Conservation (phyloP, 2,329 filamentous ascomycete species). For the Aspergillus arachidicola region DNA sequence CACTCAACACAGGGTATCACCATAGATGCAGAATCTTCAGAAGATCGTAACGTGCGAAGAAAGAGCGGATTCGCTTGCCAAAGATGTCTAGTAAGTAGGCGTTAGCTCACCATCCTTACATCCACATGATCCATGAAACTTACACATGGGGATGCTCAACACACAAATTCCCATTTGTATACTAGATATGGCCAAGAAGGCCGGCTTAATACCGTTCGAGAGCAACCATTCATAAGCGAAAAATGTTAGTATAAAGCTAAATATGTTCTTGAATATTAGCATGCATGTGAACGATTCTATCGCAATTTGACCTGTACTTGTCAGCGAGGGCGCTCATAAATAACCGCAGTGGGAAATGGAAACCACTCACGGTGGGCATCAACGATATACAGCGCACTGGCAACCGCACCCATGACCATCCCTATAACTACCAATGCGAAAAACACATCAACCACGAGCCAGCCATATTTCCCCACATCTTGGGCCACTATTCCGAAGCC, state of each 20-base stretch:
- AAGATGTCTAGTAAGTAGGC: constrained; percentile 64
- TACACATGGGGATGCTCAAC: constrained; percentile 76
- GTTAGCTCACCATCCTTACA: background rate
- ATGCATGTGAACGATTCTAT: constrained; percentile 89
- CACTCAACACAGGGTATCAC: constrained; percentile 18
- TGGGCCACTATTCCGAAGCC: constrained; percentile 77
- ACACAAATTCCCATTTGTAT: constrained; percentile 78
- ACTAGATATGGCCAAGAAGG: constrained; percentile 72
- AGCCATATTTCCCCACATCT: constrained; percentile 65
- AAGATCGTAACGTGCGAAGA: constrained; percentile 75
- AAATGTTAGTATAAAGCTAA: constrained; percentile 83
- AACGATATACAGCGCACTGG: constrained; percentile 83
- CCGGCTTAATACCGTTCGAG: constrained; percentile 54
- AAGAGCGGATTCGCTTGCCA: constrained; percentile 75
- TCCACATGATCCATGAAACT: constrained; percentile 43
- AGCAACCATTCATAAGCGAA: constrained; percentile 84
- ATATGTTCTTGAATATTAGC: constrained; percentile 93
- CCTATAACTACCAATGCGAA: constrained; percentile 82
- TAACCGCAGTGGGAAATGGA: background rate
- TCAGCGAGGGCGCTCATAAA: constrained; percentile 12
- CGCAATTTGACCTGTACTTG: constrained; percentile 66
- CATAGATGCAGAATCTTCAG: constrained; percentile 51
- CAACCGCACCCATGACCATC: constrained; percentile 90
- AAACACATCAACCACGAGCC: constrained; percentile 76
- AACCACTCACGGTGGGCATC: constrained; percentile 77